Percentiles rank a stretch among this genome's conserved stretches.
phyloP scores from a whole-genome alignment of 2,329 filamentous ascomycete genomes.

The Dothidotthia symphoricarpi region DNA sequence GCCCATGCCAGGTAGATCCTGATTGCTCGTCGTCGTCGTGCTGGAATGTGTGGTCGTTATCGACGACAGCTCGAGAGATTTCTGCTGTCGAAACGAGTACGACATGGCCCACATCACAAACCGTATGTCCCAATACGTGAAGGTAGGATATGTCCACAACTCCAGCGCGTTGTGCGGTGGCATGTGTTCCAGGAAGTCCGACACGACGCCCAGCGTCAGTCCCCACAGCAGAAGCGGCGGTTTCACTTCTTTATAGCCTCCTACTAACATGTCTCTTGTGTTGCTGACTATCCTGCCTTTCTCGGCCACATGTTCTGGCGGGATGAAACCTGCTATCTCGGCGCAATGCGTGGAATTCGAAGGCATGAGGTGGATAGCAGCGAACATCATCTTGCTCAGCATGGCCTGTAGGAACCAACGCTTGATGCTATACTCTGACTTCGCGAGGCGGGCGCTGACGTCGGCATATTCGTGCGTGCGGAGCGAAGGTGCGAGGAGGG shows the following conservation, averaged over 20 bases:
- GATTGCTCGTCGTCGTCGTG: constrained; percentile 17
- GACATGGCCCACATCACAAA: constrained; percentile 61
- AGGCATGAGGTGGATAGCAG: constrained; percentile 62
- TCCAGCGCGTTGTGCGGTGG: constrained; percentile 62
- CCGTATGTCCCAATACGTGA: constrained; percentile 62
- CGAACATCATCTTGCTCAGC: constrained; percentile 66
- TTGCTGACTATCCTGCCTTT: constrained; percentile 21
- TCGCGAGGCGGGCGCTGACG: constrained; percentile 60
- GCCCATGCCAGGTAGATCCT: constrained; percentile 25
- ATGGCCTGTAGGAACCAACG: constrained; percentile 56
- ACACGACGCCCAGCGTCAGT: constrained; percentile 64
- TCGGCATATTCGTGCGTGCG: constrained; percentile 64
- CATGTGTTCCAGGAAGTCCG: constrained; percentile 66
- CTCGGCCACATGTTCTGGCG: constrained; percentile 13
- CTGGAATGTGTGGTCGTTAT: constrained; percentile 6
- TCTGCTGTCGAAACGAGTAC: constrained; percentile 50
- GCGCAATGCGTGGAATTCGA: constrained; percentile 60
- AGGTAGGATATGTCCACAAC: constrained; percentile 67
- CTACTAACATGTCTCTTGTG: background rate
- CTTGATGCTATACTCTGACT: constrained; percentile 54
- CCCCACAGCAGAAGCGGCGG: constrained; percentile 66
- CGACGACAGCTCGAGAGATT: constrained; percentile 31
- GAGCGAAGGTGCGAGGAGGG: constrained; percentile 59
- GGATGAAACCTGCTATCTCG: constrained; percentile 53
- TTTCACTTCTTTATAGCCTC: constrained; percentile 10